Evolutionary conservation across 345 rosid genomes (phyloP).

Genomic region (Hypericum perforatum): DNA sequence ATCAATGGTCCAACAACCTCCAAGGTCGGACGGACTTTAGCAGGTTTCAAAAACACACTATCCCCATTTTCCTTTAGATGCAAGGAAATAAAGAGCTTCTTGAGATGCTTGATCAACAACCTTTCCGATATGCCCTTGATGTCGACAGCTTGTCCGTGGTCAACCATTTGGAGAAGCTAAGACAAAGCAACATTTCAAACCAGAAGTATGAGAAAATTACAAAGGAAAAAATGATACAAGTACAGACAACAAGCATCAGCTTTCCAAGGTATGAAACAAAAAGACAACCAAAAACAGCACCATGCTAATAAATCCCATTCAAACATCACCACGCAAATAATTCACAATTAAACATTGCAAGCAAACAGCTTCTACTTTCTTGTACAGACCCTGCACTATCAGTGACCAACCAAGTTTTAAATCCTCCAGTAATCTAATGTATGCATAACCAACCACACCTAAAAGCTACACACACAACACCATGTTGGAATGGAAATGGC

Average conservation of each 20-base stretch:
- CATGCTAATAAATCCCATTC: too few relatives aligned
- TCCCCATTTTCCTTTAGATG: slow-evolving; percentile 59
- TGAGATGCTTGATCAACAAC: slow-evolving; percentile 46
- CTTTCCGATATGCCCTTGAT: slow-evolving; percentile 68
- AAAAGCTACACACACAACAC: too few relatives aligned
- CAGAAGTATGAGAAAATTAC: neutral
- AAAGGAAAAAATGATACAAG: neutral
- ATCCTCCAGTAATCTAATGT: too few relatives aligned
- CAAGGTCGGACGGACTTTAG: slow-evolving; percentile 41
- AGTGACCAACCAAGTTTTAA: too few relatives aligned
- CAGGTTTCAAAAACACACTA: slow-evolving; percentile 50
- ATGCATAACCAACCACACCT: too few relatives aligned
- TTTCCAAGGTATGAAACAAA: too few relatives aligned
- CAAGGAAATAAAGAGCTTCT: slow-evolving; percentile 57
- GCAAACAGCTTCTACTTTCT: too few relatives aligned
- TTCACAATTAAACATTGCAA: too few relatives aligned
- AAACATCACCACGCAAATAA: too few relatives aligned
- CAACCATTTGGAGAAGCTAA: slow-evolving; percentile 82
- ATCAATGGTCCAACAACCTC: slow-evolving; percentile 54
- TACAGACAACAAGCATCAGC: neutral
- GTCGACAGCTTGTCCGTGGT: slow-evolving; percentile 92
- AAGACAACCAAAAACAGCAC: too few relatives aligned
- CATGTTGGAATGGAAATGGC: too few relatives aligned
- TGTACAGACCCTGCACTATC: too few relatives aligned
- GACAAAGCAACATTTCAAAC: slow-evolving; percentile 2